Conservation (phyloP, 192 early-diverging fungal genomes). For the Lobosporangium transversale region DNA sequence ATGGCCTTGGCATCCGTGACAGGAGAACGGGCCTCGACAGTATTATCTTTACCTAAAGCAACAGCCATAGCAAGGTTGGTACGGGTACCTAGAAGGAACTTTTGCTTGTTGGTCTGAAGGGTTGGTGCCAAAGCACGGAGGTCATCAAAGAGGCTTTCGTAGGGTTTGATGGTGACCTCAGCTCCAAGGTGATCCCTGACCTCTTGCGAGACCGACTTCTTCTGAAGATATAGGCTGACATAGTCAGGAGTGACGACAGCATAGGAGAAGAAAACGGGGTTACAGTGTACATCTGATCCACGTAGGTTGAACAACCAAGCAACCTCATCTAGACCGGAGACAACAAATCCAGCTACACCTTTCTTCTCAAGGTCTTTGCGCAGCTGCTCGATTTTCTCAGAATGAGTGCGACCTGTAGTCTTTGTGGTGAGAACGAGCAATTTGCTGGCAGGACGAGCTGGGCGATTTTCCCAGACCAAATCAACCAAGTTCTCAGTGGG, state of each 20-base stretch:
- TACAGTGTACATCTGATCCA: constrained; percentile 95
- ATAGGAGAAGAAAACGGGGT: constrained; percentile 97
- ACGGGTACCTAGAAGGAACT: constrained; percentile 36
- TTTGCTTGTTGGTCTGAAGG: constrained; percentile 53
- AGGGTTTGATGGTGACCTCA: constrained; percentile 74
- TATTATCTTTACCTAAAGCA: constrained; percentile 56
- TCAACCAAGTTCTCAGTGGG: constrained; percentile 89
- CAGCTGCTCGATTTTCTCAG: constrained; percentile 78
- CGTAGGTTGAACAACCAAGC: constrained; percentile 98
- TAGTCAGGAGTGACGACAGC: constrained; percentile 78
- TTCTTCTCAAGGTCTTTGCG: constrained; percentile 74
- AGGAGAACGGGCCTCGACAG: constrained; percentile 70
- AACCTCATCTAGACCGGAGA: constrained; percentile 94
- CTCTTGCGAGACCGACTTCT: constrained; percentile 71
- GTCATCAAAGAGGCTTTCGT: constrained; percentile 82
- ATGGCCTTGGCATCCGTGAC: constrained; percentile 87
- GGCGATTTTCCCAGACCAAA: constrained; percentile 81
- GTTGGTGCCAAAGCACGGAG: constrained; percentile 55
- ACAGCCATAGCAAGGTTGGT: constrained; percentile 48
- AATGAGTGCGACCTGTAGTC: constrained; percentile 52
- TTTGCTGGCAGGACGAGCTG: constrained; percentile 68
- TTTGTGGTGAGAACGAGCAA: constrained; percentile 37
- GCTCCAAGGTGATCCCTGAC: constrained; percentile 69
- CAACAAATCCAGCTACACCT: constrained; percentile 76
- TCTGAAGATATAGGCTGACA: constrained; percentile 82